Evolutionary conservation across 331 rosid species (phyloP).

Genomic region (Malus hybrid): DNA sequence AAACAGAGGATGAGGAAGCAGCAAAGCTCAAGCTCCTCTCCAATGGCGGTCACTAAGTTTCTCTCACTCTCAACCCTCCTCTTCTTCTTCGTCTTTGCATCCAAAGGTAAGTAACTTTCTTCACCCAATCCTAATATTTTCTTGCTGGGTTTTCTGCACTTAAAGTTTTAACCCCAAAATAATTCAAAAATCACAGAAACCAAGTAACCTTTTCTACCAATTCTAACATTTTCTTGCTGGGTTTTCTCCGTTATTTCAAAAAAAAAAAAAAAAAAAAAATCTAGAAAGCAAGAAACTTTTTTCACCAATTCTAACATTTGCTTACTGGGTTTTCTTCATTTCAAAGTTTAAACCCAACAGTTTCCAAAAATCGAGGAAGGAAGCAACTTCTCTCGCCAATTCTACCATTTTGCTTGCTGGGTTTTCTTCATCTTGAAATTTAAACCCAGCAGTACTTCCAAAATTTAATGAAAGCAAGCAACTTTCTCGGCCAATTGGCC

Average conservation of each 20-base stretch:
- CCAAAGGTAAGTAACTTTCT: conserved; percentile 28
- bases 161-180: background rate
- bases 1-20: conserved; percentile 42
- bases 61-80: conserved; percentile 11
- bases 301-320: background rate
- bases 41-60: conserved; percentile 44
- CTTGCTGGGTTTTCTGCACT: no score
- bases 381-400: background rate
- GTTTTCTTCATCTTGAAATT: no score
- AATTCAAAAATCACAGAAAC: no score
- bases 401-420: background rate
- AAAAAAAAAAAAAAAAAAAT: no score
- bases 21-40: conserved; percentile 29
- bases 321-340: background rate
- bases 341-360: no score
- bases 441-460: no score
- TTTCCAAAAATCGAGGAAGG: no score
- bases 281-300: background rate
- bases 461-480: background rate
- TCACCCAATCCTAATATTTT: no score
- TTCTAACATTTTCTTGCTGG: background rate
- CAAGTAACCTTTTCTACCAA: background rate
- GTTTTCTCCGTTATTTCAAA: no score
- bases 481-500: no score
- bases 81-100: conserved; percentile 8